These are phyloP conservation scores for Malus hybrid DNA, from an alignment of 331 rosid species.

Conservation along the genomic window DNA sequence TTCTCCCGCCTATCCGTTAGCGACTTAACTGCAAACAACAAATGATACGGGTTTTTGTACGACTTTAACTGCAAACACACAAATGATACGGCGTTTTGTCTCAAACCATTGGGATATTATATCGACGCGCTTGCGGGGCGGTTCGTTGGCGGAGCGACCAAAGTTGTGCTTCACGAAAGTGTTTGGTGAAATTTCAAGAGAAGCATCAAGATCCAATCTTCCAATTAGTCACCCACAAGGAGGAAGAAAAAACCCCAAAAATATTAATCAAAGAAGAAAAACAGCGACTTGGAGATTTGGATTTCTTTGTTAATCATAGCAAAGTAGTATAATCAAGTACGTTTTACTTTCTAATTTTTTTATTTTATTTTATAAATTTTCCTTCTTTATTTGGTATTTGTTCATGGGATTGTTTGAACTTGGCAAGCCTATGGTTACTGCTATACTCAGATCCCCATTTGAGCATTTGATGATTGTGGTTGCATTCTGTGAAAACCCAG, in stretches of 20 bases:
- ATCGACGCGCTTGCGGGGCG: background rate
- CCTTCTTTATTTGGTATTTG: background rate
- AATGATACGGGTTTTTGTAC: background rate
- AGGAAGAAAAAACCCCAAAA: background rate
- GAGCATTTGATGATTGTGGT: background rate
- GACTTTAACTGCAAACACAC: background rate
- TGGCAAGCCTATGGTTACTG: background rate
- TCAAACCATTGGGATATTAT: background rate
- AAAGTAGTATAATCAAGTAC: background rate
- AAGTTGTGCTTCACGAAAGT: background rate
- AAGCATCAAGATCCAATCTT: background rate
- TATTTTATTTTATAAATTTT: background rate
- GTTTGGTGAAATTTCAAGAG: background rate
- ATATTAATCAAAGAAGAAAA: background rate
- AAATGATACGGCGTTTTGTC: background rate
- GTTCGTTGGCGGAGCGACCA: background rate
- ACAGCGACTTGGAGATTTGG: background rate
- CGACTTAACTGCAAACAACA: background rate
- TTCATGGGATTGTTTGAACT: background rate
- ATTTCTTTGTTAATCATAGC: background rate
- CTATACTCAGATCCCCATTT: background rate
- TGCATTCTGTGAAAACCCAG: background rate
- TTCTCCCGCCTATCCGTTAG: background rate
- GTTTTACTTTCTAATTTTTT: background rate
- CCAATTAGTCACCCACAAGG: background rate